Percentiles rank a stretch among this genome's conserved stretches.
These are phyloP conservation scores for Aspergillus cejpii DNA, from an alignment of 2,329 filamentous ascomycete species.

Conservation along the genomic window DNA sequence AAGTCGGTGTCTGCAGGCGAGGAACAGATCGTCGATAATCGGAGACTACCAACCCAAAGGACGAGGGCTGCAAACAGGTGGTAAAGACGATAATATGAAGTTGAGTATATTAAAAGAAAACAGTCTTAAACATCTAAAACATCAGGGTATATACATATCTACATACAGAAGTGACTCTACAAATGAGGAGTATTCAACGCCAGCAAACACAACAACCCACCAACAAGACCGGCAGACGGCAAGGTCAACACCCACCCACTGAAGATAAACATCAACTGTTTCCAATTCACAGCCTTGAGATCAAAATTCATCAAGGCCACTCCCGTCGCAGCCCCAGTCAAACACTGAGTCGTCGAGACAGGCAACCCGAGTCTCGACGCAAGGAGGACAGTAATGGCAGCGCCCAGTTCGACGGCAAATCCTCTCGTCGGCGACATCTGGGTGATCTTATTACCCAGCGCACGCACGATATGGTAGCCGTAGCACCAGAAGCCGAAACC, in stretches of 20 bases:
- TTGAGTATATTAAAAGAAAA: too few species aligned
- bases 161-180: background rate
- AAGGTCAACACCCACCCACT: slow-evolving; percentile 43
- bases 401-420: slow-evolving; percentile 37
- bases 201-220: slow-evolving; percentile 38
- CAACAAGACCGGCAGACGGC: slow-evolving; percentile 38
- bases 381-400: slow-evolving; percentile 37
- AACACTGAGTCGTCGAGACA: slow-evolving; percentile 36
- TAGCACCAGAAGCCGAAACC: slow-evolving; percentile 41
- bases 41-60: too few species aligned
- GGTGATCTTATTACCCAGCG: slow-evolving; percentile 41
- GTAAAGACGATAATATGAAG: too few species aligned
- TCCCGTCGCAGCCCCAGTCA: slow-evolving; percentile 33
- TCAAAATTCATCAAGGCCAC: slow-evolving; percentile 36
- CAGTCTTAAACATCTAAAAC: too few species aligned
- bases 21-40: too few species aligned
- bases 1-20: too few species aligned
- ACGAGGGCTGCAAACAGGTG: too few species aligned
- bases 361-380: slow-evolving; percentile 32
- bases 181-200: slow-evolving; percentile 39
- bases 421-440: slow-evolving; percentile 32
- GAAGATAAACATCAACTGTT: slow-evolving; percentile 41
- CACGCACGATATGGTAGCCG: slow-evolving; percentile 39
- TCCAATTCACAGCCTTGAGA: slow-evolving; percentile 42
- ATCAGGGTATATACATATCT: background rate